Evolutionary conservation across 208 protist species (phyloP).

Genomic region (Trichomonas gallinae): DNA sequence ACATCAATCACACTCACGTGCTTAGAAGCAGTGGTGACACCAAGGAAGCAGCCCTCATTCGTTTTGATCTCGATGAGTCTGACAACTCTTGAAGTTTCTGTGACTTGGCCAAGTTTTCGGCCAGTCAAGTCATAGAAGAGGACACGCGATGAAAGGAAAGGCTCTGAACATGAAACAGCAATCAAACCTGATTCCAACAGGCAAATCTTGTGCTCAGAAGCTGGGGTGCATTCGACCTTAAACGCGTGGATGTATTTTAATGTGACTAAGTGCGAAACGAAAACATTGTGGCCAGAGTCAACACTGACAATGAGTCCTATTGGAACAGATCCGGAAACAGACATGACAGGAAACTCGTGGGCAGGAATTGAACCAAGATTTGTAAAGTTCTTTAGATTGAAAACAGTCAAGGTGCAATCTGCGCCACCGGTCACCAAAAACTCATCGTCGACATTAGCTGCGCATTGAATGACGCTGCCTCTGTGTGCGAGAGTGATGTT

Average conservation of each 20-base stretch:
- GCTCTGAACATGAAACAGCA: not conserved
- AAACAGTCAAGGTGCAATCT: not conserved
- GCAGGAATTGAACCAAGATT: not conserved
- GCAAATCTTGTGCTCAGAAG: not conserved
- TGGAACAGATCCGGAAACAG: not conserved
- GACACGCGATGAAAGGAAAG: not conserved
- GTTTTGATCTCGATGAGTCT: not conserved
- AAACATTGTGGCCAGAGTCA: not conserved
- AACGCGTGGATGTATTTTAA: not conserved
- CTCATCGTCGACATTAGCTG: not conserved
- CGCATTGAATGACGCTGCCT: not conserved
- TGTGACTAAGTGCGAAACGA: not conserved
- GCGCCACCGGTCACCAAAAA: not conserved
- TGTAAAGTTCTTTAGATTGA: not conserved
- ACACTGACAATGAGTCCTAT: not conserved
- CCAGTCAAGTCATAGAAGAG: not conserved
- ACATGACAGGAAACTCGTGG: not conserved
- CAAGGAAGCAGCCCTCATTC: not conserved
- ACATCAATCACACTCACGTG: not conserved
- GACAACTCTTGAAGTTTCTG: not conserved
- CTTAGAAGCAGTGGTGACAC: not conserved
- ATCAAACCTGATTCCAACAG: not conserved
- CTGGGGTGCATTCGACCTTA: not conserved
- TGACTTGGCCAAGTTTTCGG: not conserved
- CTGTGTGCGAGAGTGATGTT: not conserved